These are phyloP conservation scores for Suillus ampliporus DNA, from an alignment of 768 basidiomycete genomes.

Conservation along the genomic window DNA sequence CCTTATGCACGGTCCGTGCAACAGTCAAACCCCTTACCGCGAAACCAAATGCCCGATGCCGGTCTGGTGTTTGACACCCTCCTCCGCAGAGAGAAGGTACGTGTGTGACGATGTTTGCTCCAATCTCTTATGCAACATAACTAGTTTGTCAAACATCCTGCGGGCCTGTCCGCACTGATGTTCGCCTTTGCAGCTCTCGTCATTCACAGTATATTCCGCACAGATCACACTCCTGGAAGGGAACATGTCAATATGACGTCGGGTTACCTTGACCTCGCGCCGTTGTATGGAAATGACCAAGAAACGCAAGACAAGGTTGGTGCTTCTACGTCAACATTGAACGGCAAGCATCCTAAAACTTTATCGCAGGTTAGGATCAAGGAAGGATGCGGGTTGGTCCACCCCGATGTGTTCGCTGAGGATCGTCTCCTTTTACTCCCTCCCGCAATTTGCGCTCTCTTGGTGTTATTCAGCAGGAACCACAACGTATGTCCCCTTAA, in stretches of 20 bases:
- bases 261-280: conserved; percentile 84
- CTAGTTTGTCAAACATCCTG: conserved; percentile 78
- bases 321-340: background rate
- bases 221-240: conserved; percentile 60
- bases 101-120: background rate
- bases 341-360: conserved; percentile 1
- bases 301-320: conserved; percentile 62
- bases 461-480: conserved; percentile 87
- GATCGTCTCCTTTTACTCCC: conserved; percentile 81
- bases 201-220: conserved; percentile 89
- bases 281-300: conserved; percentile 80
- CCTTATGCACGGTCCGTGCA: conserved; percentile 88
- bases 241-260: conserved; percentile 80
- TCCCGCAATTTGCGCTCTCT: conserved; percentile 72
- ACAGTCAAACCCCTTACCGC: conserved; percentile 65
- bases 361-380: conserved; percentile 40
- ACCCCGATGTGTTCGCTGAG: conserved; percentile 80
- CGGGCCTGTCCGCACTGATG: conserved; percentile 79
- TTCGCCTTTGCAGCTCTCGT: conserved; percentile 85
- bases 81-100: conserved; percentile 70
- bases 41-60: conserved; percentile 75
- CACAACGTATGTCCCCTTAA: conserved; percentile 66
- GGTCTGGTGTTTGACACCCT: conserved; percentile 84
- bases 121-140: conserved; percentile 10
- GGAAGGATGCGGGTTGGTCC: conserved; percentile 69